Percentiles rank a stretch among this genome's conserved stretches.
Evolutionary conservation across 192 early-diverging fungal genomes (phyloP).

Genomic region (Entomortierella parvispora): DNA sequence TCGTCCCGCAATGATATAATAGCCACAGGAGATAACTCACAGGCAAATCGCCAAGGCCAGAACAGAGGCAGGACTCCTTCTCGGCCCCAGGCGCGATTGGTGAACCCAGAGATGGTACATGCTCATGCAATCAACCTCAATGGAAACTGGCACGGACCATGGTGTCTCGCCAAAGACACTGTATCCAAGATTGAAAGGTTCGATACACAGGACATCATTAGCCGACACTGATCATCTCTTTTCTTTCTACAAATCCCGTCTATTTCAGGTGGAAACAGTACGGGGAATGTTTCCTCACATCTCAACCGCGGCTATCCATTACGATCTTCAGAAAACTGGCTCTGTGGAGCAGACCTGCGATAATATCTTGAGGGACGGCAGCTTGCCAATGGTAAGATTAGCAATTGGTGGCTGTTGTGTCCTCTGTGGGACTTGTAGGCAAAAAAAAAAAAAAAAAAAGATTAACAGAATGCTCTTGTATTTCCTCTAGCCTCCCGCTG

Average conservation of each 20-base stretch:
- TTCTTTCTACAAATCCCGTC: background rate
- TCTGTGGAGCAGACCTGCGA: constrained; percentile 85
- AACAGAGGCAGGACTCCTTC: constrained; percentile 40
- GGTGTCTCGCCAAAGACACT: no score
- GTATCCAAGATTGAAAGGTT: no score
- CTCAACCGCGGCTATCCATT: constrained; percentile 75
- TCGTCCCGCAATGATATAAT: background rate
- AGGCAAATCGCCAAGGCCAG: constrained; percentile 36
- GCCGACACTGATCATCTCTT: no score
- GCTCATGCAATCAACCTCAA: background rate
- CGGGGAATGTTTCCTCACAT: constrained; percentile 87
- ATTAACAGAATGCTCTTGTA: background rate
- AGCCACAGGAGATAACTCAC: constrained; percentile 38
- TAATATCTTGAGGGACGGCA: constrained; percentile 74
- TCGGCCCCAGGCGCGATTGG: constrained; percentile 32
- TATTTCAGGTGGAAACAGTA: constrained; percentile 70
- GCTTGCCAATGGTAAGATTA: constrained; percentile 63
- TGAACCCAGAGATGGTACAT: constrained; percentile 50
- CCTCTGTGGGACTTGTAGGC: background rate
- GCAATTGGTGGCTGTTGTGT: background rate
- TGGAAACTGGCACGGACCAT: no score
- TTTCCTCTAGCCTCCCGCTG: constrained; percentile 31
- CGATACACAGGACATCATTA: no score
- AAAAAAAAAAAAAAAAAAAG: background rate
- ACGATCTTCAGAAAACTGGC: constrained; percentile 83